A percentile compares a stretch with the other conserved stretches of the same genome.
Evolutionary conservation across 257 asterid species (phyloP).

Genomic region (Forsythia viridissima): DNA sequence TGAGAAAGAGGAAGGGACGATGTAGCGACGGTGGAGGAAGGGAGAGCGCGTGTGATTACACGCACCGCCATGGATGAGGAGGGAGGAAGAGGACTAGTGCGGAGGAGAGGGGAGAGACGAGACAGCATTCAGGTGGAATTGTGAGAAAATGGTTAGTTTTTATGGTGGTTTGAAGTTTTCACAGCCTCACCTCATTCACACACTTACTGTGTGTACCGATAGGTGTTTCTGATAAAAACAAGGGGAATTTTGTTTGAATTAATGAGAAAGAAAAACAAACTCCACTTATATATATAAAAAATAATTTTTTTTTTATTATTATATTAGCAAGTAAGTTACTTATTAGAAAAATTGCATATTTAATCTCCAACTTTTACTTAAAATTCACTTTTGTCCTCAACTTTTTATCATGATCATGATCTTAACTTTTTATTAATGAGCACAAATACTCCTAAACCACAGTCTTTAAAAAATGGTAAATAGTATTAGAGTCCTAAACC

Average conservation of each 20-base stretch:
- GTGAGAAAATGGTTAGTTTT: neutral
- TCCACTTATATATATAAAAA: too few relatives aligned
- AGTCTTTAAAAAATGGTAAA: too few relatives aligned
- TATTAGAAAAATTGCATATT: too few relatives aligned
- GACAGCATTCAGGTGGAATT: constrained; percentile 55
- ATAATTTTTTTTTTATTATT: too few relatives aligned
- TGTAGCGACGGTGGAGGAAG: constrained; percentile 26
- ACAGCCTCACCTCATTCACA: neutral
- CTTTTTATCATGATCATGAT: too few relatives aligned
- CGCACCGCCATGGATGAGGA: constrained; percentile 73
- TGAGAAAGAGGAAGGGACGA: constrained; percentile 32
- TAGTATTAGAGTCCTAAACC: too few relatives aligned
- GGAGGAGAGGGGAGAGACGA: constrained; percentile 57
- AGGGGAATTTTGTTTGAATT: neutral
- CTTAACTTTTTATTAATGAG: too few relatives aligned
- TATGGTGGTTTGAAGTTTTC: neutral
- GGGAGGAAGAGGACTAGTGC: constrained; percentile 34
- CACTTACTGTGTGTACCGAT: neutral
- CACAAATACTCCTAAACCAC: too few relatives aligned
- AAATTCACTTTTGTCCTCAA: too few relatives aligned
- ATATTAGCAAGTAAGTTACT: too few relatives aligned
- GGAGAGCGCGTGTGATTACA: constrained; percentile 51
- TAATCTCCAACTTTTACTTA: too few relatives aligned
- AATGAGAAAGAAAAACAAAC: too few relatives aligned
- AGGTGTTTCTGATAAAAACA: neutral